Evolutionary conservation across 805 yeast genomes (phyloP).

Genomic region (Monosporozyma aquatica): DNA sequence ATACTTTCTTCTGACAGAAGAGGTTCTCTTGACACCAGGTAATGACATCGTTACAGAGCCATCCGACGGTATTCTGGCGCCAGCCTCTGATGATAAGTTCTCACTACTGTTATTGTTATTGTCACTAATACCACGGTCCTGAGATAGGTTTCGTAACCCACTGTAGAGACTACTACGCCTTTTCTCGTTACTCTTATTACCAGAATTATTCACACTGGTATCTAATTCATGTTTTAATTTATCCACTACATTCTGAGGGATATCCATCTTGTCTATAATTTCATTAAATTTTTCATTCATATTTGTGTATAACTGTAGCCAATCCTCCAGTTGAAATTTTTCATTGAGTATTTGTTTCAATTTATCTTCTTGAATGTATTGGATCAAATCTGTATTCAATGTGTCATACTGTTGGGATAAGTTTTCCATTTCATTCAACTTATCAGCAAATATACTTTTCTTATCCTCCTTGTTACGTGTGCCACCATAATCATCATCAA

Average conservation of each 20-base stretch:
- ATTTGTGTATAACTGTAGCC: not conserved
- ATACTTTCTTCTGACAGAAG: not conserved
- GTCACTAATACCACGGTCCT: not conserved
- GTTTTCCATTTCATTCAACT: not conserved
- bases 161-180: not conserved
- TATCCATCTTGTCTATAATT: not conserved
- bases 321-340: not conserved
- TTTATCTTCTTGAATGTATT: not conserved
- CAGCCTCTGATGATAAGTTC: not conserved
- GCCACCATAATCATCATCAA: not conserved
- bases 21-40: constrained; percentile 2
- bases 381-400: not conserved
- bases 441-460: not conserved
- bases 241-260: not conserved
- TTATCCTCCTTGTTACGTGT: too few species aligned
- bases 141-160: not conserved
- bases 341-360: not conserved
- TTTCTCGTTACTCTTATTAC: not conserved
- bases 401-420: not conserved
- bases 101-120: not conserved
- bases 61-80: not conserved
- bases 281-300: not conserved
- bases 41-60: not conserved
- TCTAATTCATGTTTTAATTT: not conserved
- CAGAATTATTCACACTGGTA: not conserved